Evolutionary conservation across 768 basidiomycete species (phyloP).

Genomic region (Pulveroboletus ravenelii): DNA sequence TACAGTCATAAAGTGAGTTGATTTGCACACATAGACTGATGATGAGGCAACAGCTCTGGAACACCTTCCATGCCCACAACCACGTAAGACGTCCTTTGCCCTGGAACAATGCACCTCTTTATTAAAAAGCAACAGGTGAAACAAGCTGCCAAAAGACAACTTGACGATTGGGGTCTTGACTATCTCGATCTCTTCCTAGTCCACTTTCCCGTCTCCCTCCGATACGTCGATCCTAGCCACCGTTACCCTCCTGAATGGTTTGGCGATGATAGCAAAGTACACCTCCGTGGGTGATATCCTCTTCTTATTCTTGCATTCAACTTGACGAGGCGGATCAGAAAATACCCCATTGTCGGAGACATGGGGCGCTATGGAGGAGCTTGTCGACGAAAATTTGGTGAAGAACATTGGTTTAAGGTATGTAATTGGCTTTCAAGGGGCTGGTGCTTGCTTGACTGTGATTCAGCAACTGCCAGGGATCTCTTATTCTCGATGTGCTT

Average conservation of each 20-base stretch:
- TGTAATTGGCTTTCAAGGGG: constrained; percentile 1
- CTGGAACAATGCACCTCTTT: background rate
- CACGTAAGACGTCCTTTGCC: constrained; percentile 42
- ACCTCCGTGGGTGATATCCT: constrained; percentile 45
- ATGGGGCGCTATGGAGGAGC: constrained; percentile 76
- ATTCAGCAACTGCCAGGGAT: constrained; percentile 67
- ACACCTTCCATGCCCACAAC: constrained; percentile 79
- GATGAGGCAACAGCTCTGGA: constrained; percentile 61
- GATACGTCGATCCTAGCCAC: constrained; percentile 72
- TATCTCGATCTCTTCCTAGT: constrained; percentile 80
- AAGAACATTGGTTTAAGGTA: constrained; percentile 81
- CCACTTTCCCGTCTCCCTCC: constrained; percentile 81
- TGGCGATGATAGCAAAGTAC: constrained; percentile 65
- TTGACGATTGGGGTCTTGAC: constrained; percentile 77
- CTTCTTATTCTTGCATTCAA: background rate
- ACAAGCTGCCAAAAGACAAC: constrained; percentile 54
- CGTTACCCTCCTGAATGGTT: constrained; percentile 84
- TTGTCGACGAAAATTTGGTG: constrained; percentile 63
- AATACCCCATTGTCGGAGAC: constrained; percentile 76
- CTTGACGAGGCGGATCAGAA: constrained; percentile 32
- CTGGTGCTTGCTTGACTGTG: background rate
- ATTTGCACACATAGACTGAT: constrained; percentile 4
- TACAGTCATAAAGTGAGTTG: background rate
- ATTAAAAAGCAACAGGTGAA: constrained; percentile 42
- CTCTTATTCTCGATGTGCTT: constrained; percentile 68